phyloP scores from a whole-genome alignment of 306 rosid genomes.

The Corylus avellana region DNA sequence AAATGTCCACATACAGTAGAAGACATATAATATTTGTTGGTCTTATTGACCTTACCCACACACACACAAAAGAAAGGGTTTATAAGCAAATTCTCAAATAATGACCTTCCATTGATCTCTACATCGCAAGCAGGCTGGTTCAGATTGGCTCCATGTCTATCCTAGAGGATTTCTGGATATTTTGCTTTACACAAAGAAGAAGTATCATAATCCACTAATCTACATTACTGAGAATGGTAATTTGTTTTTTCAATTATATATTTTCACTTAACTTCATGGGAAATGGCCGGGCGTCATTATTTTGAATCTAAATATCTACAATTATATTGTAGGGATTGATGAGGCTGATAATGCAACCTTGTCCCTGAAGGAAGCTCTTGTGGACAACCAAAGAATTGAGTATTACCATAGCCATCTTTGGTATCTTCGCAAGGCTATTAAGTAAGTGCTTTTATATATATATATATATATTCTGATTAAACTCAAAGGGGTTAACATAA shows the following conservation, averaged over 20 bases:
- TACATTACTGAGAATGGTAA: slow-evolving; percentile 77
- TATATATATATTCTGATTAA: too few species aligned
- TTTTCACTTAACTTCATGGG: background rate
- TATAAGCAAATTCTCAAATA: background rate
- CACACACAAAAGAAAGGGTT: too few species aligned
- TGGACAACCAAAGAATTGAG: slow-evolving; percentile 46
- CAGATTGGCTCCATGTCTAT: slow-evolving; percentile 55
- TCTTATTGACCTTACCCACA: too few species aligned
- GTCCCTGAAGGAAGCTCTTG: slow-evolving; percentile 33
- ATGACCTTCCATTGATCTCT: background rate
- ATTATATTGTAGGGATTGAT: slow-evolving; percentile 44
- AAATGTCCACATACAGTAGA: background rate
- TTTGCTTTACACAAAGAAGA: slow-evolving; percentile 46
- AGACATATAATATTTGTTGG: too few species aligned
- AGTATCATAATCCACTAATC: slow-evolving; percentile 52
- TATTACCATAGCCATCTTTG: slow-evolving; percentile 43
- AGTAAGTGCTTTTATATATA: slow-evolving; percentile 34
- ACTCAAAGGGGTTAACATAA: too few species aligned
- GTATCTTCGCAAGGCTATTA: slow-evolving; percentile 49
- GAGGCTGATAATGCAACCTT: slow-evolving; percentile 51
- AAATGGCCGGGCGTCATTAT: background rate
- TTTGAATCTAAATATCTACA: background rate
- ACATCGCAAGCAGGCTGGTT: slow-evolving; percentile 36
- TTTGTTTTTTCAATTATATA: background rate
- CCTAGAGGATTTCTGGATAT: slow-evolving; percentile 54